phyloP scores from a whole-genome alignment of 768 basidiomycete genomes.

The Lactarius trivialis region DNA sequence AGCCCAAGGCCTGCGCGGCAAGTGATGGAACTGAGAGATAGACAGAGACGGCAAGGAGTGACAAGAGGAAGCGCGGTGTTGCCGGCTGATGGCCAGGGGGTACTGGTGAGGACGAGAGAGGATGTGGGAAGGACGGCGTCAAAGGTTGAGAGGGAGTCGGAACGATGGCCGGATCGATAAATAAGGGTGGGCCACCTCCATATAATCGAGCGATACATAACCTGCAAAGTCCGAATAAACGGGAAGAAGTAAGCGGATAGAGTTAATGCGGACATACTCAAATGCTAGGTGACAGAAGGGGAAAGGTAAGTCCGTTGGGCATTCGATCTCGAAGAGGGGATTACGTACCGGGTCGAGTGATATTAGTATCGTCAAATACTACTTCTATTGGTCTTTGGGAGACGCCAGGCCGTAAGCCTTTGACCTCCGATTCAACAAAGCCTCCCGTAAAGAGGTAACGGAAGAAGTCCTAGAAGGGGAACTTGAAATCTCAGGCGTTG shows the following conservation, averaged over 20 bases:
- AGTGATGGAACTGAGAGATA: constrained; percentile 79
- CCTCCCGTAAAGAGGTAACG: constrained; percentile 78
- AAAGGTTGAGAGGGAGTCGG: constrained; percentile 65
- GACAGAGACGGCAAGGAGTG: constrained; percentile 78
- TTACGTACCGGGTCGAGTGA: constrained; percentile 72
- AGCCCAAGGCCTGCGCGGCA: constrained; percentile 65
- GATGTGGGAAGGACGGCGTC: constrained; percentile 51
- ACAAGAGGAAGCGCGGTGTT: constrained; percentile 74
- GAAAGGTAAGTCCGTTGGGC: constrained; percentile 20
- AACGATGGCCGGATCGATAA: constrained; percentile 56
- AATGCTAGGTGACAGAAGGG: constrained; percentile 50
- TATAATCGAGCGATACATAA: constrained; percentile 83
- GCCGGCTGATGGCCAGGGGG: constrained; percentile 64
- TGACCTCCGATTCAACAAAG: constrained; percentile 53
- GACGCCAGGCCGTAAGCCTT: constrained; percentile 18
- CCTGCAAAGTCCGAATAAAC: constrained; percentile 34
- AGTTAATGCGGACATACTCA: constrained; percentile 37
- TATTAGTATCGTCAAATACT: constrained; percentile 78
- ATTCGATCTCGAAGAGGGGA: constrained; percentile 1
- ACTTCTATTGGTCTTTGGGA: constrained; percentile 57
- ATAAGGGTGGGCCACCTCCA: constrained; percentile 73
- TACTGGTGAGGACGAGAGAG: constrained; percentile 22
- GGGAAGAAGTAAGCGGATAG: background rate
- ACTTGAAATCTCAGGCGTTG: background rate
- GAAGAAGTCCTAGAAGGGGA: constrained; percentile 66